These are phyloP conservation scores for Raphanus hybrid DNA, from an alignment of 441 rosid genomes.

Conservation along the genomic window DNA sequence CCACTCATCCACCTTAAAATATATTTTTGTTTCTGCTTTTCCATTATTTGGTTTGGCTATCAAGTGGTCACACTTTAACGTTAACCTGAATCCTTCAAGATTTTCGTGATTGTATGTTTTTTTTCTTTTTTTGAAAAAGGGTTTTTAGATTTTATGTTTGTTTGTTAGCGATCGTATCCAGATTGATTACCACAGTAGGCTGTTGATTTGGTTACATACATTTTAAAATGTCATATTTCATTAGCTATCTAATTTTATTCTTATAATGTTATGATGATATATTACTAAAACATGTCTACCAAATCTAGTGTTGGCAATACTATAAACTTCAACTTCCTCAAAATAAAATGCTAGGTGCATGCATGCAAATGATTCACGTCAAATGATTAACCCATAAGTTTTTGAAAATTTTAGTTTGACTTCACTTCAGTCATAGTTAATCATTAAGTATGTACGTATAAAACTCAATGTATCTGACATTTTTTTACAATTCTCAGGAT, in stretches of 20 bases:
- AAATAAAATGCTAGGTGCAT: no score
- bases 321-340: no score
- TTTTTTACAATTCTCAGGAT: background rate
- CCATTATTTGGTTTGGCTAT: background rate
- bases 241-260: background rate
- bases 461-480: background rate
- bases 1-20: constrained; percentile 30
- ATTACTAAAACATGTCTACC: no score
- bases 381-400: background rate
- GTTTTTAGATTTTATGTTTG: no score
- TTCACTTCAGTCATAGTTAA: background rate
- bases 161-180: constrained; percentile 10
- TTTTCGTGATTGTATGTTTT: background rate
- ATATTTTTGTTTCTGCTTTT: constrained; percentile 26
- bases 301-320: no score
- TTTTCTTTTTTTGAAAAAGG: no score
- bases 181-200: background rate
- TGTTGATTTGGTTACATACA: background rate
- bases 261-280: background rate
- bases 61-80: background rate
- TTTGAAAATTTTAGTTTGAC: no score
- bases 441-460: background rate
- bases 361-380: no score
- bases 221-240: background rate
- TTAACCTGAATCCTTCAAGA: background rate